These are phyloP conservation scores for Rhizopus delemar DNA, from an alignment of 371 early-diverging fungal species.

Conservation along the genomic window DNA sequence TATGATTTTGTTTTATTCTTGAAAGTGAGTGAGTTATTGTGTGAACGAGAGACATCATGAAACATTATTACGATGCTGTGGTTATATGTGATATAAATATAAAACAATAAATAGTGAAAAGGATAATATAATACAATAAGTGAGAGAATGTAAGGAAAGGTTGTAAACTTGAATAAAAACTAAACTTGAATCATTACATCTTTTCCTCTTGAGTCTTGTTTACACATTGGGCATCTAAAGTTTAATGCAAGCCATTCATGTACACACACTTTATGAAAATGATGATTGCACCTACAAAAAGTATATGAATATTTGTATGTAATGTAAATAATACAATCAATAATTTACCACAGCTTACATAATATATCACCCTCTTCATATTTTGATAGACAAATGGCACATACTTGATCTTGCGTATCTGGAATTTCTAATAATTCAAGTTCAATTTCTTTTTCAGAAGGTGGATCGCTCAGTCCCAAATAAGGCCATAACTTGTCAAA, in stretches of 20 bases:
- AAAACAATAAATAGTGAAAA: too few relatives aligned
- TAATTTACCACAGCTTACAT: constrained; percentile 53
- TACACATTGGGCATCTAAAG: constrained; percentile 41
- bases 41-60: too few relatives aligned
- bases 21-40: too few relatives aligned
- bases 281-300: constrained; percentile 37
- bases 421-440: constrained; percentile 40
- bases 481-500: constrained; percentile 34
- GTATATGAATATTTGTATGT: not conserved
- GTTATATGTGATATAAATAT: too few relatives aligned
- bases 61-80: too few relatives aligned
- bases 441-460: constrained; percentile 23
- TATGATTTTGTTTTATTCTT: too few relatives aligned
- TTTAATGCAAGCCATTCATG: constrained; percentile 40
- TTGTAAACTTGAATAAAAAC: not conserved
- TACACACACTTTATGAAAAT: constrained; percentile 38
- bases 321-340: not conserved
- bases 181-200: constrained; percentile 17
- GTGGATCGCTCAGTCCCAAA: constrained; percentile 28
- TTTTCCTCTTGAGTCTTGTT: constrained; percentile 35
- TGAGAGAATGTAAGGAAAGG: not conserved
- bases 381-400: constrained; percentile 65
- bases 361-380: constrained; percentile 68
- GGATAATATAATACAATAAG: too few relatives aligned
- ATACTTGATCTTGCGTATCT: constrained; percentile 51